Evolutionary conservation across 495 filamentous ascomycete species (phyloP).

Genomic region (Diplogelasinospora grovesii): DNA sequence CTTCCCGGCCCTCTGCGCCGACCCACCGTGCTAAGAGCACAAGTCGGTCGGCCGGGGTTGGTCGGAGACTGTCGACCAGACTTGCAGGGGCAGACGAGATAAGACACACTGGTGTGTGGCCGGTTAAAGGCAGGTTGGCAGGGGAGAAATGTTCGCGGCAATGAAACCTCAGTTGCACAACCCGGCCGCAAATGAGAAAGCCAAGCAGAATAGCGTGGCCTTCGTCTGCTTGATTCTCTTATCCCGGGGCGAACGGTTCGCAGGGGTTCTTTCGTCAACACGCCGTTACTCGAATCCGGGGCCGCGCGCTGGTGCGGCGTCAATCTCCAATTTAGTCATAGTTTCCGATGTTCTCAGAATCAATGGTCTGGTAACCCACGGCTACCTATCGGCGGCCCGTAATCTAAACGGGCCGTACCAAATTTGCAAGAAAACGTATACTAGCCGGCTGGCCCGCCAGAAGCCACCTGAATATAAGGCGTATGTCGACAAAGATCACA

Average conservation of each 20-base stretch:
- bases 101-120: too few species aligned
- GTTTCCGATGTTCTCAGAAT: constrained; percentile 17
- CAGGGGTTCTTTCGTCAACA: not conserved
- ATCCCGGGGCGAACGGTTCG: not conserved
- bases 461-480: too few species aligned
- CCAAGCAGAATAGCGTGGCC: not conserved
- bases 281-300: constrained; percentile 17
- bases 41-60: too few species aligned
- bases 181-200: too few species aligned
- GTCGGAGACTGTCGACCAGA: too few species aligned
- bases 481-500: constrained; percentile 1
- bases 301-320: constrained; percentile 15
- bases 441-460: too few species aligned
- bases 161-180: too few species aligned
- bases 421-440: constrained; percentile 12
- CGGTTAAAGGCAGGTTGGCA: too few species aligned
- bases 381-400: constrained; percentile 26
- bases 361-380: constrained; percentile 18
- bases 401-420: constrained; percentile 23
- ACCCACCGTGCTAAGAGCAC: too few species aligned
- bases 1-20: too few species aligned
- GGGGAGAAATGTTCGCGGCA: too few species aligned
- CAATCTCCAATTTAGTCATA: constrained; percentile 15
- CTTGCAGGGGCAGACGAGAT: too few species aligned
- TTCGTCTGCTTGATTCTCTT: not conserved